A percentile compares a stretch with the other conserved stretches of the same genome.
Conservation (phyloP, 257 asterid species). For the Solanum appendiculatum region DNA sequence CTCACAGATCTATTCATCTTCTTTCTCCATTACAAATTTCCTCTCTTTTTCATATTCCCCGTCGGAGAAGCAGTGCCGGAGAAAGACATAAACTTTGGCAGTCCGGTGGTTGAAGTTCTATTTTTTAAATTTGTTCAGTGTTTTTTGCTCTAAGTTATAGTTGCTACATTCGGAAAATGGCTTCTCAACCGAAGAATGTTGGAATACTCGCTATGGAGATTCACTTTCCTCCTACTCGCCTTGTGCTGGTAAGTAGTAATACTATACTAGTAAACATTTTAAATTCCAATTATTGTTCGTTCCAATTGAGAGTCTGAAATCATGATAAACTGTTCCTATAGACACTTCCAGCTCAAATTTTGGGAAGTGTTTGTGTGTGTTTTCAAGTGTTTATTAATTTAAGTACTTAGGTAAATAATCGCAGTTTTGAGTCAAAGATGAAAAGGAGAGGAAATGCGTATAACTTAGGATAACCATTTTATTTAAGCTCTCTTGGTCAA, state of each 20-base stretch:
- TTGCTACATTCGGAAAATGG: slow-evolving; percentile 18
- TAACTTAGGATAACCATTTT: background rate
- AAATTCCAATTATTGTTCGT: background rate
- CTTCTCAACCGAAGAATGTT: slow-evolving; percentile 49
- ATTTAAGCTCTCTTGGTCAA: background rate
- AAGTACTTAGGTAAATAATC: background rate
- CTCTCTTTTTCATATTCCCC: background rate
- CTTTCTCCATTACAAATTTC: background rate
- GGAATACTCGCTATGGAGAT: slow-evolving; percentile 93
- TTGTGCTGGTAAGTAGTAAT: slow-evolving; percentile 63
- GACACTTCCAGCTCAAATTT: background rate
- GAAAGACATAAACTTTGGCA: too few species aligned
- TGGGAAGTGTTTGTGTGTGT: background rate
- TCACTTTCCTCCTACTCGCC: slow-evolving; percentile 83
- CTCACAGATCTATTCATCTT: background rate
- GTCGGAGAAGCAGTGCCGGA: background rate
- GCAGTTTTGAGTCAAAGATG: too few species aligned
- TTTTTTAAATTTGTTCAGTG: background rate
- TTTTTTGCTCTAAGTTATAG: slow-evolving; percentile 2
- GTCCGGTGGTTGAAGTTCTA: background rate
- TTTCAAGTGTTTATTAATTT: too few species aligned
- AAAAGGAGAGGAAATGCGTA: too few species aligned
- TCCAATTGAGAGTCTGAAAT: background rate
- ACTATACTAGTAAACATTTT: background rate
- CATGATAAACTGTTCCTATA: background rate